Evolutionary conservation across 352 stramenopile species (phyloP).

Genomic region (Pythium aquatile): DNA sequence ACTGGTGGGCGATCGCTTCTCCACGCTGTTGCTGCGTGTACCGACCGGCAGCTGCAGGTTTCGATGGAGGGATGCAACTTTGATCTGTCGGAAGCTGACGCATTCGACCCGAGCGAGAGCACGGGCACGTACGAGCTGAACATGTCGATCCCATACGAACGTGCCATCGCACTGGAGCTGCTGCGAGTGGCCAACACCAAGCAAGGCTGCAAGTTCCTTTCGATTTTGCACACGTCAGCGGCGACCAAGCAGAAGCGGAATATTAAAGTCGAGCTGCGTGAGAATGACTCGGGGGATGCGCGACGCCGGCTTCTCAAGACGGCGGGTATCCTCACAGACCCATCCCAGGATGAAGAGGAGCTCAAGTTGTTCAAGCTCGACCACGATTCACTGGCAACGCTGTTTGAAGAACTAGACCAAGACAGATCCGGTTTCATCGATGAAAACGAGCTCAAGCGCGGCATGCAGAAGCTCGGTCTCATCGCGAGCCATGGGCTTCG

Average conservation of each 20-base stretch:
- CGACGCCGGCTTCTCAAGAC: conserved; percentile 61
- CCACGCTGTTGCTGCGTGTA: conserved; percentile 57
- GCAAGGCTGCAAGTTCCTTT: conserved; percentile 82
- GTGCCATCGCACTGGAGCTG: conserved; percentile 67
- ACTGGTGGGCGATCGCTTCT: conserved; percentile 59
- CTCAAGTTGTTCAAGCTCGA: conserved; percentile 42
- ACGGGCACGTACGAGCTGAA: conserved; percentile 77
- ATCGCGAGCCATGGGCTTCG: conserved; percentile 29
- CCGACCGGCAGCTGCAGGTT: conserved; percentile 51
- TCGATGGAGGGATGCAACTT: conserved; percentile 78
- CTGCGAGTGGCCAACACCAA: conserved; percentile 70
- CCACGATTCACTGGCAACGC: conserved; percentile 38
- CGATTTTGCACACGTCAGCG: conserved; percentile 48
- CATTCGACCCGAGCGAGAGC: conserved; percentile 66
- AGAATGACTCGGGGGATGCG: conserved; percentile 40
- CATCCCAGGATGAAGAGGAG: conserved; percentile 29
- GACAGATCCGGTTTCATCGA: conserved; percentile 72
- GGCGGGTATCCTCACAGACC: conserved; percentile 56
- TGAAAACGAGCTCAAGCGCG: conserved; percentile 46
- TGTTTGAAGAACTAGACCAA: conserved; percentile 69
- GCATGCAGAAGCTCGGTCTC: conserved; percentile 52
- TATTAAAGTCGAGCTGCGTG: conserved; percentile 66
- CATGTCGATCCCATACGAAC: conserved; percentile 74
- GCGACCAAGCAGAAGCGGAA: conserved; percentile 42
- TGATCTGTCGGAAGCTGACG: conserved; percentile 58